Conservation (phyloP, 495 filamentous ascomycete species). For the Xylaria grammica region DNA sequence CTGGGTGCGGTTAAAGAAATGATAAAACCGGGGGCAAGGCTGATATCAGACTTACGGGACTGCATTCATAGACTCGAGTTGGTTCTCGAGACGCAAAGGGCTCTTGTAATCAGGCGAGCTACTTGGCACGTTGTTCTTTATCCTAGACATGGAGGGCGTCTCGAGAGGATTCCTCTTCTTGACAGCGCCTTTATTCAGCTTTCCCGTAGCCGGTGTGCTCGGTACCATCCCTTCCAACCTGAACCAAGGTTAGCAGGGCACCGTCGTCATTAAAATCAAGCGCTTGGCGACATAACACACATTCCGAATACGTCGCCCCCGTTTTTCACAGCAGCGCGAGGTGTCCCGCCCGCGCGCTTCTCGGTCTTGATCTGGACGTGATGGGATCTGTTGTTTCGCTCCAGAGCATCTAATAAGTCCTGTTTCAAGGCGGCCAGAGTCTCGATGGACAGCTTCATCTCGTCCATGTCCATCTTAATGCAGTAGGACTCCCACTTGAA, state of each 20-base stretch:
- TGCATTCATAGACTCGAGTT: conserved; percentile 44
- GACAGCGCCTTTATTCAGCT: conserved; percentile 56
- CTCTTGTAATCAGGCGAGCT: conserved; percentile 55
- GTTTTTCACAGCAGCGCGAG: conserved; percentile 59
- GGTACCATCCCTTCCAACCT: conserved; percentile 82
- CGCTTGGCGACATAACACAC: conserved; percentile 61
- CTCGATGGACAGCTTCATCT: conserved; percentile 70
- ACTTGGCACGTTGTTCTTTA: conserved; percentile 47
- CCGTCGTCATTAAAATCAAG: background rate
- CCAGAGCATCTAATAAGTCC: conserved; percentile 81
- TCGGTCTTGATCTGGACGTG: conserved; percentile 56
- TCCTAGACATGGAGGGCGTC: conserved; percentile 51
- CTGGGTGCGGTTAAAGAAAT: conserved; percentile 31
- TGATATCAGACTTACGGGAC: conserved; percentile 37
- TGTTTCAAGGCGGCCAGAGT: conserved; percentile 79
- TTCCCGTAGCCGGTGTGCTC: conserved; percentile 64
- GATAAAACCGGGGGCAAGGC: background rate
- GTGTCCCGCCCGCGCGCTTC: conserved; percentile 68
- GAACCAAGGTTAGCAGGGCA: conserved; percentile 25
- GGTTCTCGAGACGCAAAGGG: conserved; percentile 47
- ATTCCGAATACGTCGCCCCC: conserved; percentile 81
- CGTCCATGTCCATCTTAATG: conserved; percentile 83
- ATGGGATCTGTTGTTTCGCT: conserved; percentile 66
- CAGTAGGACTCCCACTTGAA: conserved; percentile 99
- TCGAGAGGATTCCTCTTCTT: conserved; percentile 63